A percentile compares a stretch with the other conserved stretches of the same genome.
Evolutionary conservation across 140 eudicot species (phyloP).

Genomic region (Bidens hawaiensis): DNA sequence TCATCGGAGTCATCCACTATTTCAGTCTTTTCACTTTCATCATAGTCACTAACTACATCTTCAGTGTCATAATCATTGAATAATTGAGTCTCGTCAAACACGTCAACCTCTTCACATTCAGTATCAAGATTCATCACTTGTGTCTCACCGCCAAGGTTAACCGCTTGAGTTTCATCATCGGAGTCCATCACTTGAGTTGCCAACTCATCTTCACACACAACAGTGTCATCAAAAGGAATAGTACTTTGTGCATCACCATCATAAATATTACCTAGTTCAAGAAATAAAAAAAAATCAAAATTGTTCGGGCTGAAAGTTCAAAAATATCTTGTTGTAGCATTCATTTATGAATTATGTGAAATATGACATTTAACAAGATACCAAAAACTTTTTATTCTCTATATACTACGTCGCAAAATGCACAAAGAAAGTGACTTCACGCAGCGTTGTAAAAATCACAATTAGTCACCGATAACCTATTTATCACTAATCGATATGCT

Average conservation of each 20-base stretch:
- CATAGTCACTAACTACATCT: slow-evolving; percentile 38
- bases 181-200: slow-evolving; percentile 51
- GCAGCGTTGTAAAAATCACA: too few species aligned
- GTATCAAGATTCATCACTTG: slow-evolving; percentile 37
- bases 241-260: slow-evolving; percentile 26
- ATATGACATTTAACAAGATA: background rate
- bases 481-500: too few species aligned
- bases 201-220: slow-evolving; percentile 41
- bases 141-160: slow-evolving; percentile 46
- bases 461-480: too few species aligned
- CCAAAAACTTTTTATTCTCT: background rate
- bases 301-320: background rate
- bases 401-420: background rate
- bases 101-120: slow-evolving; percentile 54
- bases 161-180: slow-evolving; percentile 50
- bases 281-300: slow-evolving; percentile 7
- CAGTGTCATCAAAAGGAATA: slow-evolving; percentile 38
- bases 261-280: slow-evolving; percentile 28
- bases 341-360: background rate
- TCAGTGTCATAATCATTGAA: slow-evolving; percentile 49
- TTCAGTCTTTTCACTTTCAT: slow-evolving; percentile 40
- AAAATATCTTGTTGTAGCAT: background rate
- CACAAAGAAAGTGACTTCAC: too few species aligned
- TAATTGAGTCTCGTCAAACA: slow-evolving; percentile 45
- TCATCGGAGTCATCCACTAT: slow-evolving; percentile 45